Percentiles rank a stretch among this genome's conserved stretches.
phyloP scores from a whole-genome alignment of 1,284 basidiomycete species.

The Caloboletus inedulis region DNA sequence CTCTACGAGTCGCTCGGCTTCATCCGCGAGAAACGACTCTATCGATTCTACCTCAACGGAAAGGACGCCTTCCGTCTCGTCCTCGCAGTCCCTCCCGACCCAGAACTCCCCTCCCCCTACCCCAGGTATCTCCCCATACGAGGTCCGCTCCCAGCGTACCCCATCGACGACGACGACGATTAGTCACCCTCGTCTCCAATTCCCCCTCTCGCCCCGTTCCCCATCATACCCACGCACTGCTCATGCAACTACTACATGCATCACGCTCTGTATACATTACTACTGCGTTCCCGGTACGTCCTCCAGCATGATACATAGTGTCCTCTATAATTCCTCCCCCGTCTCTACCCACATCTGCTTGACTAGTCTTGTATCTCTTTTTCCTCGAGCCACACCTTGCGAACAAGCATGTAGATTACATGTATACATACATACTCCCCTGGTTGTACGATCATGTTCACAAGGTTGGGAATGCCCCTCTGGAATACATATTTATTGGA shows the following conservation, averaged over 20 bases:
- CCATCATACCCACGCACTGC: slow-evolving; percentile 17
- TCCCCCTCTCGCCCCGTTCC: background rate
- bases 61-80: slow-evolving; percentile 82
- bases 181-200: slow-evolving; percentile 20
- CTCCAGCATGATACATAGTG: slow-evolving; percentile 12
- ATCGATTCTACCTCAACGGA: slow-evolving; percentile 94
- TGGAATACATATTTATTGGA: background rate
- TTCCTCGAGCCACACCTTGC: background rate
- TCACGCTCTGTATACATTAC: slow-evolving; percentile 13
- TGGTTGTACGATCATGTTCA: background rate
- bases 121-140: slow-evolving; percentile 15
- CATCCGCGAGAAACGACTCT: slow-evolving; percentile 91
- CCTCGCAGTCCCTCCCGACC: slow-evolving; percentile 49
- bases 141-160: slow-evolving; percentile 28
- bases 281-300: background rate
- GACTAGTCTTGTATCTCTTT: slow-evolving; percentile 6
- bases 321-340: slow-evolving; percentile 15
- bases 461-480: background rate
- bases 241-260: slow-evolving; percentile 4
- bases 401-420: slow-evolving; percentile 7
- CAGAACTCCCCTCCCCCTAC: slow-evolving; percentile 20
- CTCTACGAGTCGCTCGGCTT: slow-evolving; percentile 94
- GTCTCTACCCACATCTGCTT: slow-evolving; percentile 4
- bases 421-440: slow-evolving; percentile 11
- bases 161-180: slow-evolving; percentile 46